These are phyloP conservation scores for Trichoderma sp. DNA, from an alignment of 2,329 filamentous ascomycete species.

Conservation along the genomic window DNA sequence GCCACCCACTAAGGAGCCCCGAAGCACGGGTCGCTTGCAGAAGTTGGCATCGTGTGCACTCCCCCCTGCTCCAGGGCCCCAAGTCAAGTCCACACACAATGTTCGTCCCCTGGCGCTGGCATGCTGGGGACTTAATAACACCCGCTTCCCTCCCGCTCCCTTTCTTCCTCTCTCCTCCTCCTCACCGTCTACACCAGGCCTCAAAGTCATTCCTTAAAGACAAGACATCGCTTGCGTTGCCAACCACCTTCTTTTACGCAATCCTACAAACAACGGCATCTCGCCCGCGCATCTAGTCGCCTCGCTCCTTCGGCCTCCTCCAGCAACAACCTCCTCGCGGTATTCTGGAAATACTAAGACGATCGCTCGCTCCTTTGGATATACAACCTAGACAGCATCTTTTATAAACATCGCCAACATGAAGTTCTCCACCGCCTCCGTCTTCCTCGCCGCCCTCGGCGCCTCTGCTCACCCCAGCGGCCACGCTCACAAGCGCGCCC, in stretches of 20 bases:
- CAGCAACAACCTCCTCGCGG: background rate
- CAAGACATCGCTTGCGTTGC: slow-evolving; percentile 18
- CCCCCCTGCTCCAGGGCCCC: background rate
- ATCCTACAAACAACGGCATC: background rate
- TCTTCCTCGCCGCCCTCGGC: slow-evolving; percentile 42
- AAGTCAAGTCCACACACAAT: background rate
- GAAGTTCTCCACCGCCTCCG: slow-evolving; percentile 41
- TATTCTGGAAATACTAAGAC: slow-evolving; percentile 24
- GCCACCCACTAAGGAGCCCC: background rate
- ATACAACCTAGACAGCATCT: slow-evolving; percentile 3
- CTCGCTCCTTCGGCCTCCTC: slow-evolving; percentile 16
- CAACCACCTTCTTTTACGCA: slow-evolving; percentile 20
- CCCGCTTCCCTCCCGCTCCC: slow-evolving; percentile 23
- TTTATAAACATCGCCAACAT: slow-evolving; percentile 31
- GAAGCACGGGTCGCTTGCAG: background rate
- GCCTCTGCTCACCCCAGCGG: slow-evolving; percentile 43
- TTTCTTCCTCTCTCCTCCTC: slow-evolving; percentile 14
- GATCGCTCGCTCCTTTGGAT: slow-evolving; percentile 7
- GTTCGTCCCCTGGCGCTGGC: background rate
- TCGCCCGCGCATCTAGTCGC: slow-evolving; percentile 16
- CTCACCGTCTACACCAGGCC: slow-evolving; percentile 17
- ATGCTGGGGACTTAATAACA: slow-evolving; percentile 24
- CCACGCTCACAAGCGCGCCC: slow-evolving; percentile 36
- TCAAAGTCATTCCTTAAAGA: slow-evolving; percentile 27
- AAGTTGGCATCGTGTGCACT: background rate